Evolutionary conservation across 73 alveolate genomes (phyloP).

Genomic region (Tetrahymena malaccensis): DNA sequence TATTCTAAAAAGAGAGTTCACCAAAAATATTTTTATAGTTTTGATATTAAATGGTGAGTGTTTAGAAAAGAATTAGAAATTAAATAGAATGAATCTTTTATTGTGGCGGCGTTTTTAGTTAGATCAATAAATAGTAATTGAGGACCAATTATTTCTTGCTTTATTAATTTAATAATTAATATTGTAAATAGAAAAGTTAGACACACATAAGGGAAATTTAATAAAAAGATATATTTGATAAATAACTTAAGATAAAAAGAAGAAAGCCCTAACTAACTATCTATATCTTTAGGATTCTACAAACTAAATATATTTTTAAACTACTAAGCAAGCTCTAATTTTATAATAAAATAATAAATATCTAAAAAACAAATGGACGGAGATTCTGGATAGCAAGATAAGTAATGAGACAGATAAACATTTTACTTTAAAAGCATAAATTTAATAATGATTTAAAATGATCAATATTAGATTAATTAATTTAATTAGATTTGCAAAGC

Average conservation of each 20-base stretch:
- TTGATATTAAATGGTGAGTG: no score
- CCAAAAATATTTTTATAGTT: not conserved
- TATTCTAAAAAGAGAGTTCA: not conserved
- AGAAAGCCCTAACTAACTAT: not conserved
- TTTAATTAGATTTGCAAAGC: not conserved
- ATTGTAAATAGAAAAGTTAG: not conserved
- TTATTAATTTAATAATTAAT: not conserved
- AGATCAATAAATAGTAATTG: not conserved
- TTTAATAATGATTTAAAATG: not conserved
- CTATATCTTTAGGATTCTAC: not conserved
- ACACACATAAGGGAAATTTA: not conserved
- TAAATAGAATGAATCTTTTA: not conserved
- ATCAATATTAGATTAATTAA: not conserved
- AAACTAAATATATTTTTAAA: not conserved
- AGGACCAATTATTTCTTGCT: not conserved
- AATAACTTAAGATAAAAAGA: not conserved
- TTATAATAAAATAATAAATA: not conserved
- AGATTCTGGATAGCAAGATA: not conserved
- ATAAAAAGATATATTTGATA: not conserved
- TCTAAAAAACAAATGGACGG: not conserved
- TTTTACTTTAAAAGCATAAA: not conserved
- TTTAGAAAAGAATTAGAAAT: not conserved
- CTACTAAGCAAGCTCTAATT: not conserved
- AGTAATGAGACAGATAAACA: not conserved
- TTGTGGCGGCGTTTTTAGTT: not conserved